phyloP scores from a whole-genome alignment of 2,329 filamentous ascomycete species.

The Talaromyces sp. region DNA sequence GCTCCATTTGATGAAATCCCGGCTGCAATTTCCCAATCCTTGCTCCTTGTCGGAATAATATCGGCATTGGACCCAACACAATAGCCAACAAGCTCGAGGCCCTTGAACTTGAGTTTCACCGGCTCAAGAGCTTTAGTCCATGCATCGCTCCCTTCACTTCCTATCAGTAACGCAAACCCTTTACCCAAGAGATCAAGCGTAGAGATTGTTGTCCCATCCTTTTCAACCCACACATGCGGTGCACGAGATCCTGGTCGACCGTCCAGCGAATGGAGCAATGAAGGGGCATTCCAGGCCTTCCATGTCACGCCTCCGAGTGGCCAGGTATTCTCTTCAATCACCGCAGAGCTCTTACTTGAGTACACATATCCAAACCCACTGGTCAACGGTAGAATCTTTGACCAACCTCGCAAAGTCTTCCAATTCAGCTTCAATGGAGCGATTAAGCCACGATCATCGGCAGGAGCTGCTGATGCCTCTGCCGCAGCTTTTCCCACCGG shows the following conservation, averaged over 20 bases:
- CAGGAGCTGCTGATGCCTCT: conserved; percentile 6
- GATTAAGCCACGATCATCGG: conserved; percentile 8
- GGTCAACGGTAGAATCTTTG: not conserved
- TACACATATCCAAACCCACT: conserved; percentile 11
- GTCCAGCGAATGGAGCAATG: conserved; percentile 10
- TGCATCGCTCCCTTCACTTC: not conserved
- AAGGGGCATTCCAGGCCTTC: conserved; percentile 8
- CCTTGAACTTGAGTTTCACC: not conserved
- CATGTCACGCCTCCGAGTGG: conserved; percentile 6
- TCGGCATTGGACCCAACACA: not conserved
- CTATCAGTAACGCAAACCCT: conserved; percentile 8
- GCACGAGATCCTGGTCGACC: conserved; percentile 8
- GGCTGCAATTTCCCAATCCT: conserved; percentile 7
- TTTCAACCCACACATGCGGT: conserved; percentile 10
- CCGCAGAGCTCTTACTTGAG: conserved; percentile 6
- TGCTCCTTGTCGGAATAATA: not conserved
- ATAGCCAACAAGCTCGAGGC: not conserved
- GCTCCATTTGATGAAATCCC: conserved; percentile 10
- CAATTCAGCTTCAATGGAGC: not conserved
- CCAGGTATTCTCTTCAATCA: conserved; percentile 4
- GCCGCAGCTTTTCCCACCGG: conserved; percentile 8
- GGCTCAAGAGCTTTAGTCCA: conserved; percentile 3
- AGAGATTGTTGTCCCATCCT: conserved; percentile 4
- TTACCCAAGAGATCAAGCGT: conserved; percentile 8
- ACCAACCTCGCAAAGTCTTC: not conserved